Evolutionary conservation across 2,329 filamentous ascomycete species (phyloP).

Genomic region (Zymoseptoria passerinii): DNA sequence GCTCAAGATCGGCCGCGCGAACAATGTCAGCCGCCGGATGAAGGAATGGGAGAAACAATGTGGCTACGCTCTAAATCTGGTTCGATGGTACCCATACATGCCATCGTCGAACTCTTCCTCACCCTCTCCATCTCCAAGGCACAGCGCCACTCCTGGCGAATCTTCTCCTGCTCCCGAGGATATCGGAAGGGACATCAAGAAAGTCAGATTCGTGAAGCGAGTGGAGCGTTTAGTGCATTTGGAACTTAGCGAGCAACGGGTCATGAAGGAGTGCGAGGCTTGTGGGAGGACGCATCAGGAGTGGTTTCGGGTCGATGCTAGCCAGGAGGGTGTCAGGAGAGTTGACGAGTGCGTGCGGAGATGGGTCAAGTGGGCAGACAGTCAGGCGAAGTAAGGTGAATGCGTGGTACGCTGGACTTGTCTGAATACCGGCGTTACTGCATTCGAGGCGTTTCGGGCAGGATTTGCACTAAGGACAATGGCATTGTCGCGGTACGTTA

Average conservation of each 20-base stretch:
- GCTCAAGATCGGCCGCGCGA: conserved; percentile 57
- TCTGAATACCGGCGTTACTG: not conserved
- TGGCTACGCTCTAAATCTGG: conserved; percentile 75
- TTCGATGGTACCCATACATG: conserved; percentile 85
- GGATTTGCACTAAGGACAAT: not conserved
- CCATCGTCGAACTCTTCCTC: conserved; percentile 19
- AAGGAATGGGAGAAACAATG: conserved; percentile 93
- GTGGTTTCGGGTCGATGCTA: conserved; percentile 88
- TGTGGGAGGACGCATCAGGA: conserved; percentile 84
- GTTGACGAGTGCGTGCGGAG: conserved; percentile 68
- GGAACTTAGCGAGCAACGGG: conserved; percentile 59
- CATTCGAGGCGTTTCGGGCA: not conserved
- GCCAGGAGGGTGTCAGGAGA: conserved; percentile 56
- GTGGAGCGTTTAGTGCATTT: conserved; percentile 87
- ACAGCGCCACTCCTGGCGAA: conserved; percentile 26
- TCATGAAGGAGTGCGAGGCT: conserved; percentile 57
- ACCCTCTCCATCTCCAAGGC: conserved; percentile 12
- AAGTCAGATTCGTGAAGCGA: conserved; percentile 76
- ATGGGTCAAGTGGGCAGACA: conserved; percentile 70
- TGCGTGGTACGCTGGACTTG: not conserved
- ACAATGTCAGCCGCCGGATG: conserved; percentile 83
- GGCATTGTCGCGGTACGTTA: not conserved
- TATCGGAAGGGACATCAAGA: conserved; percentile 38
- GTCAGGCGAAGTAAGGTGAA: conserved; percentile 2
- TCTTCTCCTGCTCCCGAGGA: conserved; percentile 6